Conservation (phyloP, 1,139 yeast species). For the Entelexis sorbosivorans region DNA sequence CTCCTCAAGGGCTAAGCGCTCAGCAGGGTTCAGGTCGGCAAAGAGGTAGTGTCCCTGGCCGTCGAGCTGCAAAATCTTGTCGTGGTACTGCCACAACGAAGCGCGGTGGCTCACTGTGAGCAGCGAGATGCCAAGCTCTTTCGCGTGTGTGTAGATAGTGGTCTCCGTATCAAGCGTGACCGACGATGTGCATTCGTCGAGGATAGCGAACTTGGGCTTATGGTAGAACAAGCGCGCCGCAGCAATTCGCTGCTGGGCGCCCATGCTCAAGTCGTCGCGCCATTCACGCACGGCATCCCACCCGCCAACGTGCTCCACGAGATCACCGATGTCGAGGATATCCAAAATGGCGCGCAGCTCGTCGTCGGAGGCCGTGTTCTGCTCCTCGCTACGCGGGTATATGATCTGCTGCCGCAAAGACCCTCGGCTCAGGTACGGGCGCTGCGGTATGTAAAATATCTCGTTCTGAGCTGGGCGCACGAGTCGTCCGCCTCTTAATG, state of each 20-base stretch:
- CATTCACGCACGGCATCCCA: slow-evolving; percentile 68
- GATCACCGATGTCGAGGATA: slow-evolving; percentile 30
- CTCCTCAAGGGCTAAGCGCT: slow-evolving; percentile 58
- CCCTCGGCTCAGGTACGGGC: slow-evolving; percentile 72
- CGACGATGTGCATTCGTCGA: slow-evolving; percentile 93
- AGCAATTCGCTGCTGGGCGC: slow-evolving; percentile 88
- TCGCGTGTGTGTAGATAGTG: slow-evolving; percentile 79
- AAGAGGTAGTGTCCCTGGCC: slow-evolving; percentile 71
- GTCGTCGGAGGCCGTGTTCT: slow-evolving; percentile 50
- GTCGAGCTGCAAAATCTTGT: slow-evolving; percentile 68
- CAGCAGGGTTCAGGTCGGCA: slow-evolving; percentile 56
- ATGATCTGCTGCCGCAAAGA: slow-evolving; percentile 78
- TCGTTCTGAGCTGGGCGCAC: slow-evolving; percentile 57
- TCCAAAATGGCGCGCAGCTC: slow-evolving; percentile 54
- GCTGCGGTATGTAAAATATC: slow-evolving; percentile 83
- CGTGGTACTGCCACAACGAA: slow-evolving; percentile 87
- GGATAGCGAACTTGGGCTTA: slow-evolving; percentile 81
- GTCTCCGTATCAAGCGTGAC: slow-evolving; percentile 87
- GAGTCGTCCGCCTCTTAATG: slow-evolving; percentile 50
- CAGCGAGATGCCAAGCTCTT: slow-evolving; percentile 65
- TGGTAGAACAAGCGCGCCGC: slow-evolving; percentile 90
- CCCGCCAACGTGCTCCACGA: slow-evolving; percentile 38
- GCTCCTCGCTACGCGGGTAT: slow-evolving; percentile 64
- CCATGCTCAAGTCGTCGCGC: slow-evolving; percentile 80
- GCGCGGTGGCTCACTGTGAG: slow-evolving; percentile 88